Evolutionary conservation across 805 yeast genomes (phyloP), one percentile per base, ranked within the genome.

Genomic region (Priceomyces fermenticarens): DNA sequence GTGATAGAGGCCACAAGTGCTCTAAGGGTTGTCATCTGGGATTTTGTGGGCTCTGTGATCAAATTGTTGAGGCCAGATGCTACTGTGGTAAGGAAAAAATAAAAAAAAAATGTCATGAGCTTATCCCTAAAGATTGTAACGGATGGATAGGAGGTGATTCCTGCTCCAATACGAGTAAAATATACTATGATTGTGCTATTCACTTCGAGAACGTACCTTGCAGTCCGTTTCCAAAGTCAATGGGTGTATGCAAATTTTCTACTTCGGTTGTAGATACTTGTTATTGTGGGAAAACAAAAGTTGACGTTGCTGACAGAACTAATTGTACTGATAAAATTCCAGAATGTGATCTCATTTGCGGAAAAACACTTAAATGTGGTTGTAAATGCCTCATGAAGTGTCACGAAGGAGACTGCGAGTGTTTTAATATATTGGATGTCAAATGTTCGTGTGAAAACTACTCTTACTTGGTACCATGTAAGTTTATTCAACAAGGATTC

Each of bases 321-420:
- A 62, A 70, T 25, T 89, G 97, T 62, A 70, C 84, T 1, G 96
- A 88, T 47, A 84, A 88, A 1, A 72, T 88, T 29, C 93, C 96
- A 3, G 78, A 82, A 8, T 89, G 97, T 65, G 80, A 72, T 5
- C 53, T 70, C 3, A 61, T 62, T 0, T 89, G 97, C 61, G 82
- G 73, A 3, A 85, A 84, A 57, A 39, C 42, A 6, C 59, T 88
- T 30, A 60, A 71, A 0, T 89, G 97, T 67, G 96, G 96, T 2
- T 91, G 80, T 49, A 54, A 46, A 12, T 89, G 97, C 60, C 68
- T 72, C 42, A 71, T 77, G 59, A 65, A 65, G 20, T 89, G 97
- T 60, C 97, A 89, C 59, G 74, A 70, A 10, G 97, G 95, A 0
- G 72, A 72, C 1, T 89, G 96, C 55, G 73, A 64, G 58, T 90